Conservation (phyloP, 1,139 yeast species). For the Magnusiomyces magnusii region DNA sequence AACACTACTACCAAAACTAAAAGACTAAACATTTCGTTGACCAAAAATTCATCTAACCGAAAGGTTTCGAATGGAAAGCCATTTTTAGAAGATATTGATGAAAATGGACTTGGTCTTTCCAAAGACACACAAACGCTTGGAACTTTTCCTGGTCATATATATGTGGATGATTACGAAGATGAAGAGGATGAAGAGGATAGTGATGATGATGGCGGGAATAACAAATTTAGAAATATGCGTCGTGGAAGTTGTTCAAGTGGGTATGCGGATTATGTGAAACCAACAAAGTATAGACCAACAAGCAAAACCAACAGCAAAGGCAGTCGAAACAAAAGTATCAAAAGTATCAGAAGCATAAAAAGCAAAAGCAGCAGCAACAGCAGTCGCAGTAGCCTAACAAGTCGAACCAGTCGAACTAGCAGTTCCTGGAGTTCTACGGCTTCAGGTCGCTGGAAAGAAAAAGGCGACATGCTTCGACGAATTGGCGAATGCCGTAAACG, state of each 20-base stretch:
- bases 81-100: background rate
- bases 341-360: too few relatives aligned
- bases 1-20: too few relatives aligned
- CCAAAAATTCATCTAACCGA: background rate
- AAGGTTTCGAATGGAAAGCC: background rate
- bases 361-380: too few relatives aligned
- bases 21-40: background rate
- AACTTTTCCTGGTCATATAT: background rate
- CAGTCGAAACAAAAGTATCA: too few relatives aligned
- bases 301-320: too few relatives aligned
- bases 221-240: too few relatives aligned
- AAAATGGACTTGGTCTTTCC: background rate
- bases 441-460: conserved; percentile 64
- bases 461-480: conserved; percentile 89
- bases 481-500: conserved; percentile 94
- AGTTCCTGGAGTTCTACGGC: conserved; percentile 36
- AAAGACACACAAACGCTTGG: background rate
- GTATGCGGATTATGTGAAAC: too few relatives aligned
- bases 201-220: too few relatives aligned
- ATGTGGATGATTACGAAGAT: conserved; percentile 21
- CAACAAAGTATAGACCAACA: too few relatives aligned
- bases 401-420: conserved; percentile 26
- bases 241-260: background rate
- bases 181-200: too few relatives aligned
- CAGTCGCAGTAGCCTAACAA: background rate